phyloP scores from a whole-genome alignment of 2,329 filamentous ascomycete genomes.

The Hypoxylon sp. region DNA sequence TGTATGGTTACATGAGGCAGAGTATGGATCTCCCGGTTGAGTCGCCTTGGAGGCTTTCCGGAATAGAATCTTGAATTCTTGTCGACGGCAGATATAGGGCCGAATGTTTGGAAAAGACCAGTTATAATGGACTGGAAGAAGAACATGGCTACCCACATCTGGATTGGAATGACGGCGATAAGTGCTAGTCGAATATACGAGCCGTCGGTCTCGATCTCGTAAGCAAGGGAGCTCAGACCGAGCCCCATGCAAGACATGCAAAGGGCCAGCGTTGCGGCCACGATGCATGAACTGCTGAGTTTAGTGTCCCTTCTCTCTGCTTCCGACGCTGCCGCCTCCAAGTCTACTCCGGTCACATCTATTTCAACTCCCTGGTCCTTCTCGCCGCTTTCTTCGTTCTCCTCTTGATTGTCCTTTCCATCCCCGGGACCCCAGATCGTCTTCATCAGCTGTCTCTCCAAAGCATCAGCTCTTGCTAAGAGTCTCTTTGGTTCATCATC shows the following conservation, averaged over 20 bases:
- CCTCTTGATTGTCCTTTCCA: slow-evolving; percentile 56
- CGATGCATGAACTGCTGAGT: slow-evolving; percentile 68
- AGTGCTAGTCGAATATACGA: slow-evolving; percentile 68
- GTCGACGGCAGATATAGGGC: slow-evolving; percentile 61
- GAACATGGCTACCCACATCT: slow-evolving; percentile 68
- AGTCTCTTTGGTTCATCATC: slow-evolving; percentile 71
- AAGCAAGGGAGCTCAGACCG: slow-evolving; percentile 68
- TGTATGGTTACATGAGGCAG: slow-evolving; percentile 65
- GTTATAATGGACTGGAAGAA: slow-evolving; percentile 65
- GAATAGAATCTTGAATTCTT: slow-evolving; percentile 63
- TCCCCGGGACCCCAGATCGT: slow-evolving; percentile 68
- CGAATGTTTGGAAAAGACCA: slow-evolving; percentile 64
- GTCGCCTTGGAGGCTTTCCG: slow-evolving; percentile 54
- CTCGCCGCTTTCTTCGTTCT: slow-evolving; percentile 56
- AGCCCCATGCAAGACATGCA: slow-evolving; percentile 66
- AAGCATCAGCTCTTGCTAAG: slow-evolving; percentile 63
- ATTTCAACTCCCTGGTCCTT: slow-evolving; percentile 53
- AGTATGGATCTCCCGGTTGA: slow-evolving; percentile 55
- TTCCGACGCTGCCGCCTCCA: slow-evolving; percentile 56
- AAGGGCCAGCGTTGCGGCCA: slow-evolving; percentile 65
- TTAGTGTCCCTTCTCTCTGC: slow-evolving; percentile 63
- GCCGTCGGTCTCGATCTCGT: slow-evolving; percentile 67
- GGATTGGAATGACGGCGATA: slow-evolving; percentile 63
- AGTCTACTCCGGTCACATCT: slow-evolving; percentile 57
- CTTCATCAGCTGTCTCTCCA: slow-evolving; percentile 67